A percentile compares a stretch with the other conserved stretches of the same genome.
Evolutionary conservation across 176 grass and related monocot genomes (phyloP).

Genomic region (Thalia dealbata): DNA sequence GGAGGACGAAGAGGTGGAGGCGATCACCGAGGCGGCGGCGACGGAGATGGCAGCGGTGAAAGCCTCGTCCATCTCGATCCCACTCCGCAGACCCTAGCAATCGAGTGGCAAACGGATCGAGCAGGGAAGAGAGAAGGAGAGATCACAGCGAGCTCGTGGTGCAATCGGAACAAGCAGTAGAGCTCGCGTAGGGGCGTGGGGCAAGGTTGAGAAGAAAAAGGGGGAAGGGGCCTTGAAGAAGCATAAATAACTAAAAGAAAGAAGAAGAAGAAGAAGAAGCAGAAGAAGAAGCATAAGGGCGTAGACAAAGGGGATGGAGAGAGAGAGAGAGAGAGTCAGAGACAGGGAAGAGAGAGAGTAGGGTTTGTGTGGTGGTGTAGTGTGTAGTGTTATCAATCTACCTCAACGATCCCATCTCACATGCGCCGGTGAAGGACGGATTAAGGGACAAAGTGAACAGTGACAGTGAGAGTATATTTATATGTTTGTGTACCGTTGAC

Average conservation of each 20-base stretch:
- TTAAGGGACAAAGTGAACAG: slow-evolving; percentile 24
- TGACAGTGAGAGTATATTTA: slow-evolving; percentile 2
- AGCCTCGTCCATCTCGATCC: not conserved
- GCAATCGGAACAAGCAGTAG: not conserved
- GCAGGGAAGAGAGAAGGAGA: not conserved
- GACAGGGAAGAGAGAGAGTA: not conserved
- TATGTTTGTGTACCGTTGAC: slow-evolving; percentile 13
- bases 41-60: slow-evolving; percentile 5
- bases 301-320: too few relatives aligned
- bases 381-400: slow-evolving; percentile 12
- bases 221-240: not conserved
- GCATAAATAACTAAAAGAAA: slow-evolving; percentile 3
- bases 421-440: slow-evolving; percentile 16
- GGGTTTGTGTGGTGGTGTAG: not conserved
- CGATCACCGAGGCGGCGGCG: not conserved
- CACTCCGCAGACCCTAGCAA: not conserved
- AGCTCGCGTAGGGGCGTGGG: too few relatives aligned
- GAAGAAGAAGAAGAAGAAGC: not conserved
- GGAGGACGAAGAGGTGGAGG: not conserved
- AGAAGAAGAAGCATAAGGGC: not conserved
- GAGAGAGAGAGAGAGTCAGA: not conserved
- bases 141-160: not conserved
- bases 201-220: not conserved
- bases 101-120: not conserved
- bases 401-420: slow-evolving; percentile 11